phyloP scores from a whole-genome alignment of 495 filamentous ascomycete genomes.

The Penicillium parvum region DNA sequence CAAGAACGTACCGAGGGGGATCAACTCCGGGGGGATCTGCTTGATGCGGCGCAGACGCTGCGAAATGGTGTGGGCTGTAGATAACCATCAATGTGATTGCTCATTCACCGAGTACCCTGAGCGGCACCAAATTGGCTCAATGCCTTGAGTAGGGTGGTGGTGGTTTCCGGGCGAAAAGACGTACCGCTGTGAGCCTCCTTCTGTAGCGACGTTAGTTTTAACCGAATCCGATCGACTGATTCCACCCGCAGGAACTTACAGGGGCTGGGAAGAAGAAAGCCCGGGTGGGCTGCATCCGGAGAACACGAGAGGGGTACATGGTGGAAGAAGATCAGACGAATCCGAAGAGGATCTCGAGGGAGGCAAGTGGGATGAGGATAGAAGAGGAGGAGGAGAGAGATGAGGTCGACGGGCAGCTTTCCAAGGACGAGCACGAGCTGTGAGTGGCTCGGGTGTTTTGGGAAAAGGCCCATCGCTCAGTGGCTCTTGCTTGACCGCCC shows the following conservation, averaged over 20 bases:
- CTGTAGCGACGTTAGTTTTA: constrained; percentile 48
- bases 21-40: constrained; percentile 88
- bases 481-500: constrained; percentile 45
- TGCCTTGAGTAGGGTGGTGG: constrained; percentile 4
- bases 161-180: constrained; percentile 23
- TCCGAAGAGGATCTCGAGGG: constrained; percentile 15
- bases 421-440: constrained; percentile 21
- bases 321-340: constrained; percentile 13
- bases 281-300: constrained; percentile 53
- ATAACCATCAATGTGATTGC: constrained; percentile 28
- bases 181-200: constrained; percentile 82
- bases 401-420: constrained; percentile 15
- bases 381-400: constrained; percentile 21
- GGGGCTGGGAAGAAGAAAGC: constrained; percentile 74
- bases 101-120: neutral
- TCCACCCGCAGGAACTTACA: constrained; percentile 51
- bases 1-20: constrained; percentile 75
- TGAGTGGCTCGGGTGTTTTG: constrained; percentile 38
- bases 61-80: constrained; percentile 89
- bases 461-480: constrained; percentile 35
- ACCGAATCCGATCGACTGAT: constrained; percentile 26
- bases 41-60: constrained; percentile 90
- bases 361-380: constrained; percentile 17
- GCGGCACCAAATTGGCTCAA: constrained; percentile 3
- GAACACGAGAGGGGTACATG: constrained; percentile 65